Evolutionary conservation across 192 early-diverging fungal species (phyloP).

Genomic region (Linnemannia hyalina): DNA sequence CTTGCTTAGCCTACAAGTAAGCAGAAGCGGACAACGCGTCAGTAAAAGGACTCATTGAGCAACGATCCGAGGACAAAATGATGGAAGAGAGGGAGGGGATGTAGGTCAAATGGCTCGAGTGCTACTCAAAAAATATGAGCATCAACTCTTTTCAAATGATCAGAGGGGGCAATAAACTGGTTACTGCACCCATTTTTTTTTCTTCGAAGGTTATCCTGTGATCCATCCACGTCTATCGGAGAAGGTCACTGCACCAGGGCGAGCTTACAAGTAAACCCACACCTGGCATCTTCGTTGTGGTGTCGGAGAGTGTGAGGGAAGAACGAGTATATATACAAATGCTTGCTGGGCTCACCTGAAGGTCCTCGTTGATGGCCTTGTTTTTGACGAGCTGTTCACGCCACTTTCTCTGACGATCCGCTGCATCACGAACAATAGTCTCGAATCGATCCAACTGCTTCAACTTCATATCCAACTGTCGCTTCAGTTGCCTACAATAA

Average conservation of each 20-base stretch:
- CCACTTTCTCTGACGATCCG: conserved; percentile 49
- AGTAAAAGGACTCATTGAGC: not conserved
- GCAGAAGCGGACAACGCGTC: not conserved
- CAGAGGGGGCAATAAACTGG: not conserved
- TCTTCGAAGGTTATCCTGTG: conserved; percentile 56
- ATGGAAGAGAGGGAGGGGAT: not conserved
- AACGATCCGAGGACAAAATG: not conserved
- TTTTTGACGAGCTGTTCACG: conserved; percentile 45
- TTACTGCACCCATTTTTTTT: not conserved
- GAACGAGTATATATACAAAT: not conserved
- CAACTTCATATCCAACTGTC: conserved; percentile 55
- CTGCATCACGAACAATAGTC: conserved; percentile 36
- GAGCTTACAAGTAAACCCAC: not conserved
- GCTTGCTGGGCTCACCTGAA: conserved; percentile 25
- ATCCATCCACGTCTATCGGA: conserved; percentile 51
- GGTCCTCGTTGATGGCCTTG: conserved; percentile 48
- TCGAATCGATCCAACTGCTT: conserved; percentile 48
- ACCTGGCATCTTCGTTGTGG: conserved; percentile 28
- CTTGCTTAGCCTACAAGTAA: conserved; percentile 24
- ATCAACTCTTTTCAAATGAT: conserved; percentile 58
- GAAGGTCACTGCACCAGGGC: conserved; percentile 40
- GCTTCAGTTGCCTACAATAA: conserved; percentile 34
- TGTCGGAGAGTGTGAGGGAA: not conserved
- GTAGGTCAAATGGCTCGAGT: conserved; percentile 58
- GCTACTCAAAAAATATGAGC: conserved; percentile 48